A percentile compares a stretch with the other conserved stretches of the same genome.
Evolutionary conservation across 2,329 filamentous ascomycete species (phyloP).

Genomic region (Aspergillus bombycis): DNA sequence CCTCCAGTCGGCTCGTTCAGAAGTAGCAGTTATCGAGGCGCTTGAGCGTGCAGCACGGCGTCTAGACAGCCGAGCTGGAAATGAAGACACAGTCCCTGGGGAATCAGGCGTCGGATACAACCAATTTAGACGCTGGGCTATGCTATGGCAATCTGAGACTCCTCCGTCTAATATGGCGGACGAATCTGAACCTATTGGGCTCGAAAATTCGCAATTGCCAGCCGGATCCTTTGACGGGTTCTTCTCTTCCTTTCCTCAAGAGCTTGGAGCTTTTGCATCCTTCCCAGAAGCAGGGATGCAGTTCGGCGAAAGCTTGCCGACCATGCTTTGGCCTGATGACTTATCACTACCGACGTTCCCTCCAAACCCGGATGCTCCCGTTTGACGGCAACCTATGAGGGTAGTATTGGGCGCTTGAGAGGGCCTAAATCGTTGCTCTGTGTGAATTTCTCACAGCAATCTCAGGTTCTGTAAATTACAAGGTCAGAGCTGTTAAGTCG

Average conservation of each 20-base stretch:
- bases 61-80: conserved; percentile 40
- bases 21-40: conserved; percentile 51
- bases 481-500: not conserved
- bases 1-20: conserved; percentile 50
- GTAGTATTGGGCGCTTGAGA: not conserved
- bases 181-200: not conserved
- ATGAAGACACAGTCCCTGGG: conserved; percentile 18
- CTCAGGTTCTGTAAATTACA: not conserved
- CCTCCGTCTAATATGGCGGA: conserved; percentile 1
- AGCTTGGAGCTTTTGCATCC: conserved; percentile 17
- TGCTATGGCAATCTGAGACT: conserved; percentile 38
- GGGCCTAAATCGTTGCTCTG: not conserved
- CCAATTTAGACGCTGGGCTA: conserved; percentile 50
- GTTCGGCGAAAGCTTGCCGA: not conserved
- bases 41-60: conserved; percentile 48
- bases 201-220: not conserved
- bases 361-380: not conserved
- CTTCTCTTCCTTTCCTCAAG: conserved; percentile 22
- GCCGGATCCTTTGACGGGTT: conserved; percentile 22
- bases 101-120: conserved; percentile 45
- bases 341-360: not conserved
- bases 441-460: not conserved
- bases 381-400: not conserved
- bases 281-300: conserved; percentile 6
- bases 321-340: not conserved